Conservation (phyloP, 371 early-diverging fungal species). For the Polyrhizophydium stewartii region DNA sequence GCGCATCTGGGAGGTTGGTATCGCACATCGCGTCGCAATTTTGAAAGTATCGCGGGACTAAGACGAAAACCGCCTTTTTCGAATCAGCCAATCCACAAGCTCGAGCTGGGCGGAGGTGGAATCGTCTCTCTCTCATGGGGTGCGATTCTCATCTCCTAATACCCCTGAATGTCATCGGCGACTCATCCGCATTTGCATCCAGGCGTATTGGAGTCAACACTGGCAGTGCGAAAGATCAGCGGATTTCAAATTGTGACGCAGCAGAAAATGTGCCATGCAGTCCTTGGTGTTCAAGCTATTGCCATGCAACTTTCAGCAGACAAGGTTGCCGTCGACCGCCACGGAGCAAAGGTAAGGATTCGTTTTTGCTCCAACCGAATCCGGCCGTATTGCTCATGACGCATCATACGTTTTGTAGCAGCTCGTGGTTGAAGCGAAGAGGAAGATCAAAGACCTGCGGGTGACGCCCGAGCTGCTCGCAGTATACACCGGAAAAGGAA, state of each 20-base stretch:
- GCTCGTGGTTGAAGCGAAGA: not conserved
- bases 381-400: too few relatives aligned
- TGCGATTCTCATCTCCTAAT: not conserved
- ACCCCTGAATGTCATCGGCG: not conserved
- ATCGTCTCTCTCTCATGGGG: slow-evolving; percentile 16
- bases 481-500: not conserved
- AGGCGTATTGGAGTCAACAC: slow-evolving; percentile 2
- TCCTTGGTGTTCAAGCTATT: slow-evolving; percentile 7
- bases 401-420: too few relatives aligned
- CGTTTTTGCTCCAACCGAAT: too few relatives aligned
- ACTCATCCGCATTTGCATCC: too few relatives aligned
- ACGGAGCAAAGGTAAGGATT: not conserved
- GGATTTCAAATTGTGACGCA: slow-evolving; percentile 14
- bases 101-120: slow-evolving; percentile 8
- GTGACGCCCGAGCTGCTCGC: not conserved
- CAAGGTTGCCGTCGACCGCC: slow-evolving; percentile 9
- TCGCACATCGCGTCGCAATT: not conserved
- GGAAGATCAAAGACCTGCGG: not conserved
- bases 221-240: slow-evolving; percentile 7
- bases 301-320: slow-evolving; percentile 15
- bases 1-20: not conserved
- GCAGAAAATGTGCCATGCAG: slow-evolving; percentile 8
- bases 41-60: too few relatives aligned
- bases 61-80: too few relatives aligned
- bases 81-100: not conserved